Evolutionary conservation across 495 filamentous ascomycete genomes (phyloP), one percentile per base, ranked within the genome.

Genomic region (Trichoderma reesei): DNA sequence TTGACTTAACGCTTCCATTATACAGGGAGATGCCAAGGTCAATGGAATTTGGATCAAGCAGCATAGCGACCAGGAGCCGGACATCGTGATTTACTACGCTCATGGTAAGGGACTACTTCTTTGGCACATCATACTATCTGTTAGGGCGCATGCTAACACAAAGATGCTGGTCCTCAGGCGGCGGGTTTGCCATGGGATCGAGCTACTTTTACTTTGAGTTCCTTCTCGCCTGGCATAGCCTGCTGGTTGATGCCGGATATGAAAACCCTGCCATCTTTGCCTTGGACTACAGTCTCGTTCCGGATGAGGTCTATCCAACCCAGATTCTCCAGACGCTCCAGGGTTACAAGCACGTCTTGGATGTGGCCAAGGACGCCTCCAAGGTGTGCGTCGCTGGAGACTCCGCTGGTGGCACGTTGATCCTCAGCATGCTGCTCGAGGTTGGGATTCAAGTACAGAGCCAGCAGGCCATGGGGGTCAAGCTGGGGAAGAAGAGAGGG

Each of bases 161-260:
- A 46, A 54, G 61, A 38, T 3, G 18, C 9, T 48, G 31, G 38
- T 3, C 26, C 41, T 44, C 31, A 86, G 85, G 86, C 20, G 89
- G 89, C 20, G 89, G 89, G 1, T 91, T 92, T 68, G 81, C 83
- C 2, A 88, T 92, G 86, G 89, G 89, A 38, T 88, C 87, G 14
- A 71, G 79, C 34, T 88, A 89, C 73, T 92, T 92, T 72, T 92
- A 92, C 71, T 81, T 92, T 26, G 89, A 92, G 71, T 91, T 92
- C 67, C 77, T 92, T 18, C 69, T 90, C 41, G 80, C 85, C 34
- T 89, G 84, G 85, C 68, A 86, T 16, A 78, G 73, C 48, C 70
- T 86, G 0, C 74, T 92, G 41, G 74, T 77, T 37, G 72, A 80
- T 16, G 71, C 76, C 41, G 87, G 87, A 14, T 90, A 86, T 68